Percentiles rank a stretch among this genome's conserved stretches.
phyloP scores from a whole-genome alignment of 2,329 filamentous ascomycete species.

The Ophiostoma quercus region DNA sequence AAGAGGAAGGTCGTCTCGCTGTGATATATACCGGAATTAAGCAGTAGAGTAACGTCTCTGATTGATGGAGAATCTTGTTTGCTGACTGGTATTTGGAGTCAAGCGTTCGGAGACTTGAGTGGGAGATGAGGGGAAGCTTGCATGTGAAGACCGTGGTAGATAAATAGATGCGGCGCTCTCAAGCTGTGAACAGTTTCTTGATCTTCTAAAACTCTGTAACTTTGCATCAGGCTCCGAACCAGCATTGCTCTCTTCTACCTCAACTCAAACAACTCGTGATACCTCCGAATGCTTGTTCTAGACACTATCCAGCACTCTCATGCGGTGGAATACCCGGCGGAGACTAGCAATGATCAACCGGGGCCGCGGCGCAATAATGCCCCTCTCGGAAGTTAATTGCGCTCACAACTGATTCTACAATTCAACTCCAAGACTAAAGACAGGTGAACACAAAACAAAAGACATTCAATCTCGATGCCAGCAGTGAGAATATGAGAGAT shows the following conservation, averaged over 20 bases:
- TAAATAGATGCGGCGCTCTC: background rate
- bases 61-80: constrained; percentile 23
- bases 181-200: background rate
- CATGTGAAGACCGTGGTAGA: background rate
- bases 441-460: no score
- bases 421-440: no score
- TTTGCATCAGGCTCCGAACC: background rate
- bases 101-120: background rate
- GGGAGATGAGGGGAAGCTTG: background rate
- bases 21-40: background rate
- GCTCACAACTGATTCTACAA: no score
- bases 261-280: background rate
- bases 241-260: background rate
- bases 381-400: background rate
- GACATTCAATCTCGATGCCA: background rate
- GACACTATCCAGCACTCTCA: background rate
- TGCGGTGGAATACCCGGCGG: background rate
- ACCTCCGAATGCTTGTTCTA: background rate
- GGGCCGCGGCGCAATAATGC: background rate
- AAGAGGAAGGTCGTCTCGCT: background rate
- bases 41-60: constrained; percentile 5
- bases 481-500: background rate
- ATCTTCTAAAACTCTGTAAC: background rate
- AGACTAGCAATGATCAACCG: background rate
- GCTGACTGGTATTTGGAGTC: background rate